Evolutionary conservation across 441 rosid genomes (phyloP).

Genomic region (Erodium chrysanthum): DNA sequence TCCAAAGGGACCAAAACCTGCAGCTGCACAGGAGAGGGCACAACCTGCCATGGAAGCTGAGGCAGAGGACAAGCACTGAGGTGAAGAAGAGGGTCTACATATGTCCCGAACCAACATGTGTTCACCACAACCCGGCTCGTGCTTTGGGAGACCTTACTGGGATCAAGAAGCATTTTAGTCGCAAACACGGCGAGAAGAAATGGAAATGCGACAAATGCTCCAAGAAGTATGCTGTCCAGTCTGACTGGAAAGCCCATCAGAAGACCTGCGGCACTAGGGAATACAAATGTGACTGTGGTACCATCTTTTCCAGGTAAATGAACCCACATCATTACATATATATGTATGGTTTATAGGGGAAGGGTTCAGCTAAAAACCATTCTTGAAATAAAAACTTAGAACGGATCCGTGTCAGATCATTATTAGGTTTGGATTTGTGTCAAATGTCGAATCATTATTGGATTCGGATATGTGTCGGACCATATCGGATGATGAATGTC

Average conservation of each 20-base stretch:
- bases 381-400: too few species aligned
- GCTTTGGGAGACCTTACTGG: slow-evolving; percentile 45
- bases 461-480: too few species aligned
- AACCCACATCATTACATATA: neutral
- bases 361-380: too few species aligned
- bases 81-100: slow-evolving; percentile 37
- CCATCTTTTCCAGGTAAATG: slow-evolving; percentile 42
- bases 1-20: slow-evolving; percentile 27
- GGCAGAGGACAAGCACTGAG: slow-evolving; percentile 35
- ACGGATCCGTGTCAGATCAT: too few species aligned
- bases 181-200: slow-evolving; percentile 45
- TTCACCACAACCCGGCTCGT: slow-evolving; percentile 40
- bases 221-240: slow-evolving; percentile 45
- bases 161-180: slow-evolving; percentile 42
- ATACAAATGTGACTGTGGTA: slow-evolving; percentile 45
- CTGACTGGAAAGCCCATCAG: slow-evolving; percentile 49
- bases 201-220: slow-evolving; percentile 32
- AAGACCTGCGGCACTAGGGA: slow-evolving; percentile 45
- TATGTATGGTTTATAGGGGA: too few species aligned
- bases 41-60: slow-evolving; percentile 41
- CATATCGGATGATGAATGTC: too few species aligned
- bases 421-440: too few species aligned
- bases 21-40: slow-evolving; percentile 31
- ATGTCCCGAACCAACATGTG: slow-evolving; percentile 41
- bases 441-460: too few species aligned